Base-by-base conservation (phyloP, 1,139 yeast genomes). In the Taphrina confusa region DNA sequence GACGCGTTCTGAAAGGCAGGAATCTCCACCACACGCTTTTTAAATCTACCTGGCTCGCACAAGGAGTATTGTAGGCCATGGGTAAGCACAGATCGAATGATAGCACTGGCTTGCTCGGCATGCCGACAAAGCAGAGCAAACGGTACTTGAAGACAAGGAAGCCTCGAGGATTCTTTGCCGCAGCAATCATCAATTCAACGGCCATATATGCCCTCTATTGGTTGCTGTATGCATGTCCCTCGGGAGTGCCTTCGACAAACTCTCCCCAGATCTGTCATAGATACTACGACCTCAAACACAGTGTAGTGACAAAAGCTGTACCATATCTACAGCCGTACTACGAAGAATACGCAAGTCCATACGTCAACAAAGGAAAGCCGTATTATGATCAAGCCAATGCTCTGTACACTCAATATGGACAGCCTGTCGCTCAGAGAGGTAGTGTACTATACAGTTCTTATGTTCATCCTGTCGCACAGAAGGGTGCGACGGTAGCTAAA, bases 321-420 rank as follows among this genome's bases (percentile, higher is more conserved):
- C 60, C 60, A 27, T 39, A 28, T 28, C 23, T 46, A 16, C 60
- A 47, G 22, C 54, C 60, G 14, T 47, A 56, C 33, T 46, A 46
- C 54, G 54, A 56, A 47, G 47, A 46, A 20, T 56, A 56, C 34
- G 54, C 60, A 2, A 54, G 54, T 12, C 60, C 60, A 11, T 56
- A 56, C 11, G 34, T 56, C 9, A 23, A 40, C 31, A 56, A 56
- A 31, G 60, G 54, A 22, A 36, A 46, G 22, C 47, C 54, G 22
- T 56, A 56, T 40, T 46, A 46, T 33, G 47, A 46, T 4, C 54
- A 56, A 22, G 60, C 31, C 1, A 37, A 56, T 37, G 36, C 31
- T 16, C 14, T 46, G 28, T 56, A 56, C 34, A 16, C 31, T 8
- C 50, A 46, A n/a, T 37, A 45, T 18, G 60, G 39, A n/a, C 30